Evolutionary conservation across 1,139 yeast genomes (phyloP).

Genomic region (Magnusiomyces tetraspermus): DNA sequence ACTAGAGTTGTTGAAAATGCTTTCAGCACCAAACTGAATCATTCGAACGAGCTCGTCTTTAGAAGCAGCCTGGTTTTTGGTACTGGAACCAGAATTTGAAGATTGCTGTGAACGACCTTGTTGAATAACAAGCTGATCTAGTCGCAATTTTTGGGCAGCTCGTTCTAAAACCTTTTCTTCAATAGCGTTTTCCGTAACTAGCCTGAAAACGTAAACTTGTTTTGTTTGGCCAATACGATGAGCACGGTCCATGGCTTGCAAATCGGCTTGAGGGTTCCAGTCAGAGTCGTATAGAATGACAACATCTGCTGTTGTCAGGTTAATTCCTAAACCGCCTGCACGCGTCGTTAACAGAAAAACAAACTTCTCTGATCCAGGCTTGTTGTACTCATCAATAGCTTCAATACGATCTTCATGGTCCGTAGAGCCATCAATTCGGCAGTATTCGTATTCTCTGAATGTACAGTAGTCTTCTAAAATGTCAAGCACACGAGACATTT

Average conservation of each 20-base stretch:
- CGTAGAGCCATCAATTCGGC: conserved; percentile 93
- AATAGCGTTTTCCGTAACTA: conserved; percentile 91
- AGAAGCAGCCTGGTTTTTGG: conserved; percentile 33
- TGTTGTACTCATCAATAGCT: conserved; percentile 88
- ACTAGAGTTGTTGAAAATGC: conserved; percentile 48
- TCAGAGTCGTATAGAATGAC: conserved; percentile 89
- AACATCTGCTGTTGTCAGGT: conserved; percentile 83
- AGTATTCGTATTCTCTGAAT: conserved; percentile 75
- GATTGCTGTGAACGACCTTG: conserved; percentile 60
- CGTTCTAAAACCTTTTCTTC: conserved; percentile 94
- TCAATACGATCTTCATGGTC: conserved; percentile 87
- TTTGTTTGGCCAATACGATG: conserved; percentile 97
- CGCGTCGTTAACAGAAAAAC: conserved; percentile 83
- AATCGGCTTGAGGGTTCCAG: conserved; percentile 98
- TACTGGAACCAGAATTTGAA: conserved; percentile 37
- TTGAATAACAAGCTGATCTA: conserved; percentile 93
- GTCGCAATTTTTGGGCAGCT: conserved; percentile 86
- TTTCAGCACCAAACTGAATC: conserved; percentile 96
- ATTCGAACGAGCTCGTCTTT: conserved; percentile 85
- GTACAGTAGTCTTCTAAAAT: conserved; percentile 89
- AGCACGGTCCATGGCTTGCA: conserved; percentile 98
- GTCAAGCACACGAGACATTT: conserved; percentile 88
- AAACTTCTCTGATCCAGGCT: conserved; percentile 73
- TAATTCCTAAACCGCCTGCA: conserved; percentile 97
- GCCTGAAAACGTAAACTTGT: conserved; percentile 85